These are phyloP conservation scores for Parathielavia hyrcaniae DNA, from an alignment of 495 filamentous ascomycete species.

Conservation along the genomic window DNA sequence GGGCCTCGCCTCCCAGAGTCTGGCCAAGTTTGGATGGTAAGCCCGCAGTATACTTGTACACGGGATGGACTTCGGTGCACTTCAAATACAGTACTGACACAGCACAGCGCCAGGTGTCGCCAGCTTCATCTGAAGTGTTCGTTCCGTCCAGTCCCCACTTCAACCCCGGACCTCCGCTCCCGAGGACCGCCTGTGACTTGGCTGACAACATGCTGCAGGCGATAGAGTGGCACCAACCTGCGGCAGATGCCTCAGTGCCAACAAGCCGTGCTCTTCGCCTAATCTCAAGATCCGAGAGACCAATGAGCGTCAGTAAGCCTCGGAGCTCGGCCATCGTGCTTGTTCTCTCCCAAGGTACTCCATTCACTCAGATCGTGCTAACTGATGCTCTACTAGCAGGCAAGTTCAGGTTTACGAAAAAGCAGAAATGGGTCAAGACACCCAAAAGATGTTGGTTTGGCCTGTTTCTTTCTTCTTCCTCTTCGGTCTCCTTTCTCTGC, in stretches of 20 bases:
- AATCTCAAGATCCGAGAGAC: slow-evolving; percentile 30
- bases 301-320: slow-evolving; percentile 19
- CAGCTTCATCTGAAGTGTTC: slow-evolving; percentile 44
- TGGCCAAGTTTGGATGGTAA: slow-evolving; percentile 31
- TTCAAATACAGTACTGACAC: background rate
- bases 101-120: slow-evolving; percentile 39
- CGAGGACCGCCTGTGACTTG: background rate
- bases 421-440: slow-evolving; percentile 33
- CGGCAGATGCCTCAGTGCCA: slow-evolving; percentile 31
- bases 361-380: background rate
- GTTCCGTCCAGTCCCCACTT: slow-evolving; percentile 10
- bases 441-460: slow-evolving; percentile 23
- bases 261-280: slow-evolving; percentile 22
- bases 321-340: background rate
- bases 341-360: background rate
- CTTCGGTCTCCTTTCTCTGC: background rate
- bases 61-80: no score
- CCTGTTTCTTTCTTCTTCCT: slow-evolving; percentile 11
- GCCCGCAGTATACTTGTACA: slow-evolving; percentile 9
- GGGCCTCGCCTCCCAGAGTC: background rate
- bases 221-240: slow-evolving; percentile 41
- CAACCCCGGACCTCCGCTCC: background rate
- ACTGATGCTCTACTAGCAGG: slow-evolving; percentile 14
- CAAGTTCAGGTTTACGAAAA: slow-evolving; percentile 24
- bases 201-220: slow-evolving; percentile 30